These are phyloP conservation scores for Salix suchowensis DNA, from an alignment of 345 rosid species.

Conservation along the genomic window DNA sequence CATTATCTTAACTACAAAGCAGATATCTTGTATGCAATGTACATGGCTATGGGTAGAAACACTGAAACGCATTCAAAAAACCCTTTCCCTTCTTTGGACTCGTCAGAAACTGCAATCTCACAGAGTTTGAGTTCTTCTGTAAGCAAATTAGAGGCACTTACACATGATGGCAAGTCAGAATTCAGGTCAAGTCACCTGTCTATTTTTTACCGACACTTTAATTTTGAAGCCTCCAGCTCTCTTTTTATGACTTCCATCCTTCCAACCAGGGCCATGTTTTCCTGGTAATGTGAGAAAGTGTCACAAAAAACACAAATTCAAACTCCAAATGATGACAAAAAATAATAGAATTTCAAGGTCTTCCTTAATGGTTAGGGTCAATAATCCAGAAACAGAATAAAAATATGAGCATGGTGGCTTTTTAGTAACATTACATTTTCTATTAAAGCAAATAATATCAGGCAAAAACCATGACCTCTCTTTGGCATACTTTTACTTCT, in stretches of 20 bases:
- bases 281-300: slow-evolving; percentile 3
- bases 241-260: slow-evolving; percentile 16
- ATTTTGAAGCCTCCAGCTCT: slow-evolving; percentile 13
- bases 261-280: slow-evolving; percentile 24
- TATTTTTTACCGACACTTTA: slow-evolving; percentile 14
- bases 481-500: neutral
- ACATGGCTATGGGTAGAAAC: neutral
- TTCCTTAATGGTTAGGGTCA: neutral
- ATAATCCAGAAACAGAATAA: neutral
- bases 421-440: neutral
- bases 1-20: neutral
- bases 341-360: neutral
- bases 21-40: neutral
- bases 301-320: neutral
- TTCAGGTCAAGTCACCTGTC: slow-evolving; percentile 3
- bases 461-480: neutral
- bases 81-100: neutral
- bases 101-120: neutral
- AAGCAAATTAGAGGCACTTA: neutral
- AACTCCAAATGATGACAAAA: neutral
- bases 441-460: neutral
- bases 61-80: neutral
- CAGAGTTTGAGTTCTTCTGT: neutral
- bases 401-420: too few relatives aligned
- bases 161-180: neutral